Percentiles rank a stretch among this genome's conserved stretches.
Evolutionary conservation across 306 rosid genomes (phyloP).

Genomic region (Prunus mongolica): DNA sequence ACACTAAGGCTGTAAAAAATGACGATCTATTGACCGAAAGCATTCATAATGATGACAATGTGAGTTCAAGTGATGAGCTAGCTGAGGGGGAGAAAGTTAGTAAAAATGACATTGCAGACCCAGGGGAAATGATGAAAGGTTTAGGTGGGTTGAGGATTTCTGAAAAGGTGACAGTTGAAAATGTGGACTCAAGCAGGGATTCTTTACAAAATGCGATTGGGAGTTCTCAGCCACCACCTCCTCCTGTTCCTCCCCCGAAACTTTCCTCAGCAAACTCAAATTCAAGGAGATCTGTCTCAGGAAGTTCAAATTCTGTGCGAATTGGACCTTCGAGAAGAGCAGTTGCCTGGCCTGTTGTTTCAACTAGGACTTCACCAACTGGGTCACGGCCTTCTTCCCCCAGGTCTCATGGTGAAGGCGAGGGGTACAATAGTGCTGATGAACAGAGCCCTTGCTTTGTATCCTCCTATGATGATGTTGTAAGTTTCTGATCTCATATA

Average conservation of each 20-base stretch:
- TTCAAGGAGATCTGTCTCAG: conserved; percentile 47
- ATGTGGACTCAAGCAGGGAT: conserved; percentile 35
- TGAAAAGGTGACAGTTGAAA: conserved; percentile 35
- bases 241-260: conserved; percentile 89
- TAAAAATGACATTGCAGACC: conserved; percentile 33
- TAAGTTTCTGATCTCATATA: conserved; percentile 42
- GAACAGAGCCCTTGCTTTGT: conserved; percentile 75
- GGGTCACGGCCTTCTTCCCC: conserved; percentile 90
- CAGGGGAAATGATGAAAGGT: conserved; percentile 35
- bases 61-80: conserved; percentile 32
- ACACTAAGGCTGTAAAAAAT: conserved; percentile 32
- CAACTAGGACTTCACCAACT: conserved; percentile 68
- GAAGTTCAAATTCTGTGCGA: conserved; percentile 46
- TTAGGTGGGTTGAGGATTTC: conserved; percentile 31
- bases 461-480: conserved; percentile 72
- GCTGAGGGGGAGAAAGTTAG: conserved; percentile 37
- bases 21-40: conserved; percentile 43
- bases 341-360: conserved; percentile 65
- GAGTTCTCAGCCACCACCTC: conserved; percentile 74
- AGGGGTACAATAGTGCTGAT: conserved; percentile 94
- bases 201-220: conserved; percentile 23
- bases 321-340: conserved; percentile 69
- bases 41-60: conserved; percentile 42
- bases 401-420: conserved; percentile 80
- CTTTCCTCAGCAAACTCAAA: conserved; percentile 49